Evolutionary conservation across 176 grass and related monocot species (phyloP), one percentile per base, ranked within the genome.

Genomic region (Hordeum marinum): DNA sequence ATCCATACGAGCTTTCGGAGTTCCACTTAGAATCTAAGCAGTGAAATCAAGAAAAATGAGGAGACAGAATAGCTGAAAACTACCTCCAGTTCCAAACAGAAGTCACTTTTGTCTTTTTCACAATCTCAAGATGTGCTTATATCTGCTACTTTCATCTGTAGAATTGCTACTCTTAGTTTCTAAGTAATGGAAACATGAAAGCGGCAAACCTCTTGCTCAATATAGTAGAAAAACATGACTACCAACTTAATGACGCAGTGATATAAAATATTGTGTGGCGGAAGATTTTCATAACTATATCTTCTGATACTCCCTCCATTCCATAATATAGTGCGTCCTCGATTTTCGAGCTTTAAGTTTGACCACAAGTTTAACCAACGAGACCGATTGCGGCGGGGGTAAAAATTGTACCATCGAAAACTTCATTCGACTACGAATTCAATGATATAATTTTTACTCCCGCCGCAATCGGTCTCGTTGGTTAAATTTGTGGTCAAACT

Each of bases 21-120:
- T 87, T 90, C 80, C 90, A 91, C 26, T 75, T 75, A 65, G 81
- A 80, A 90, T 80, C 95, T 95, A 85, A 81, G 25, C 24, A 85
- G 83, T 60, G 77, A 58, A 64, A 84, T 81, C 67, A 79, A 79
- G 62, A 78, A 64, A 58, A 59, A 85, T 84, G 66, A 82, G 40
- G 32, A 76, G 17, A 82, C 60, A 10, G 69, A 77, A 74, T 68
- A 85, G 32, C 52, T 77, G 37, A 40, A 68, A 76, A 62, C 7
- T 81, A 45, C 39, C 17, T 85, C 36, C 48, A 75, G 61, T 71
- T 78, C 32, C 31, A 79, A 76, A 76, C 25, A 3, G 2, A 21
- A 42, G 36, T 48, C 5, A 18, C 35, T 46, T 39, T 72, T 32
- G 15, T 43, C 48, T 52, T 52, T 52, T 18, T 52, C 15, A 52